These are phyloP conservation scores for Aspergillus costaricaensis DNA, from an alignment of 2,329 filamentous ascomycete genomes.

Conservation along the genomic window DNA sequence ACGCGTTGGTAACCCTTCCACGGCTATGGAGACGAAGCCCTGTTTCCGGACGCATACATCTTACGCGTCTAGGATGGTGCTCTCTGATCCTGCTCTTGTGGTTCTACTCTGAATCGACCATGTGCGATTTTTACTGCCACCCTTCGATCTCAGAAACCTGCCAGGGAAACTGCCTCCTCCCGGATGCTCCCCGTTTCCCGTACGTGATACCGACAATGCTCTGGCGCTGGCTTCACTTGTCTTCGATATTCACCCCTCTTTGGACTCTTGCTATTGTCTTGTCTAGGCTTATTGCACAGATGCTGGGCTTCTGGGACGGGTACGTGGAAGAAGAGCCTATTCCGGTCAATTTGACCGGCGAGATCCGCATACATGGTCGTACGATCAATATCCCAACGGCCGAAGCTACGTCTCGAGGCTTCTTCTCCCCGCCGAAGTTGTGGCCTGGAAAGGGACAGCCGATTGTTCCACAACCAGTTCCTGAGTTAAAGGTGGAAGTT, in stretches of 20 bases:
- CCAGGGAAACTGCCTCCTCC: slow-evolving; percentile 52
- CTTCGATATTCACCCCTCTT: slow-evolving; percentile 31
- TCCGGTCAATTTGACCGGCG: slow-evolving; percentile 30
- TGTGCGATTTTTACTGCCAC: slow-evolving; percentile 56
- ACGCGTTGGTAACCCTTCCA: slow-evolving; percentile 38
- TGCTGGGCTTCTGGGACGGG: slow-evolving; percentile 46
- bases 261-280: slow-evolving; percentile 34
- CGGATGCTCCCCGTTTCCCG: slow-evolving; percentile 56
- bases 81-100: slow-evolving; percentile 48
- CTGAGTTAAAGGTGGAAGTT: slow-evolving; percentile 11
- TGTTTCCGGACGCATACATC: slow-evolving; percentile 31
- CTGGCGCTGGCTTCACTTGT: slow-evolving; percentile 48
- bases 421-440: slow-evolving; percentile 13
- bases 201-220: slow-evolving; percentile 59
- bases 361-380: slow-evolving; percentile 33
- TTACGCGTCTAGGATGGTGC: slow-evolving; percentile 43
- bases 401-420: slow-evolving; percentile 15
- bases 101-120: slow-evolving; percentile 51
- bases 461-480: slow-evolving; percentile 8
- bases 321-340: slow-evolving; percentile 41
- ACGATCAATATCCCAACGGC: slow-evolving; percentile 23
- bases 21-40: slow-evolving; percentile 38
- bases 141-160: slow-evolving; percentile 51
- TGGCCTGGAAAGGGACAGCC: slow-evolving; percentile 11
- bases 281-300: slow-evolving; percentile 34